Evolutionary conservation across 805 yeast genomes (phyloP).

Genomic region (Saccharomycopsis babjevae): DNA sequence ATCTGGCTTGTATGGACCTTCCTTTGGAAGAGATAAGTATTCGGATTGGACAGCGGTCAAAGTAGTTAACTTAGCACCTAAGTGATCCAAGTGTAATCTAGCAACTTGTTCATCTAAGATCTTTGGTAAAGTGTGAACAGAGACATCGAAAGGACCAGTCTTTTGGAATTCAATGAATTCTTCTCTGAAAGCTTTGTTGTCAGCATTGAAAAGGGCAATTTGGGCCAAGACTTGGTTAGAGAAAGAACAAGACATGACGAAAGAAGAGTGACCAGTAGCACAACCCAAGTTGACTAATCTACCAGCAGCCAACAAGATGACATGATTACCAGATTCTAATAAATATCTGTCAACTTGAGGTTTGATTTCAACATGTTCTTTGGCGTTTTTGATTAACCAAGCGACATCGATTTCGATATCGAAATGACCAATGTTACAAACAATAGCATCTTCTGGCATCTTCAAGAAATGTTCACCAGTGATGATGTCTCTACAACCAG

Average conservation of each 20-base stretch:
- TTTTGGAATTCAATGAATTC: slow-evolving; percentile 83
- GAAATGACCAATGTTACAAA: slow-evolving; percentile 98
- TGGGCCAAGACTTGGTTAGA: slow-evolving; percentile 99
- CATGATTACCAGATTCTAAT: slow-evolving; percentile 80
- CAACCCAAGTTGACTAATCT: slow-evolving; percentile 98
- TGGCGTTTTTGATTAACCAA: slow-evolving; percentile 93
- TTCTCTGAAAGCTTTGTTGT: slow-evolving; percentile 69
- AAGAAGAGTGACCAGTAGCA: slow-evolving; percentile 99
- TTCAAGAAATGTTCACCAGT: slow-evolving; percentile 73
- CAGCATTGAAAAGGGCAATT: slow-evolving; percentile 89
- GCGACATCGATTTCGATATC: slow-evolving; percentile 99
- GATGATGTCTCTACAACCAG: slow-evolving; percentile 98
- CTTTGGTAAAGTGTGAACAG: slow-evolving; percentile 96
- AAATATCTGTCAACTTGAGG: slow-evolving; percentile 98
- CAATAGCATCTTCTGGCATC: slow-evolving; percentile 99
- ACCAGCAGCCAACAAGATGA: slow-evolving; percentile 96
- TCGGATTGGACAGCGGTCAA: slow-evolving; percentile 79
- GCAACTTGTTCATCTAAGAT: slow-evolving; percentile 98
- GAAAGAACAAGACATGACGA: slow-evolving; percentile 99
- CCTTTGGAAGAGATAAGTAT: slow-evolving; percentile 81
- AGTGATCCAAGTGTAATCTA: slow-evolving; percentile 87
- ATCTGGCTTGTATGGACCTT: slow-evolving; percentile 98
- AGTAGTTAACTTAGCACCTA: slow-evolving; percentile 77
- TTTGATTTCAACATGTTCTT: slow-evolving; percentile 90
- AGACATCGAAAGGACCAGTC: slow-evolving; percentile 82